Evolutionary conservation across 2,329 filamentous ascomycete genomes (phyloP).

Genomic region (Beauveria caledonica): DNA sequence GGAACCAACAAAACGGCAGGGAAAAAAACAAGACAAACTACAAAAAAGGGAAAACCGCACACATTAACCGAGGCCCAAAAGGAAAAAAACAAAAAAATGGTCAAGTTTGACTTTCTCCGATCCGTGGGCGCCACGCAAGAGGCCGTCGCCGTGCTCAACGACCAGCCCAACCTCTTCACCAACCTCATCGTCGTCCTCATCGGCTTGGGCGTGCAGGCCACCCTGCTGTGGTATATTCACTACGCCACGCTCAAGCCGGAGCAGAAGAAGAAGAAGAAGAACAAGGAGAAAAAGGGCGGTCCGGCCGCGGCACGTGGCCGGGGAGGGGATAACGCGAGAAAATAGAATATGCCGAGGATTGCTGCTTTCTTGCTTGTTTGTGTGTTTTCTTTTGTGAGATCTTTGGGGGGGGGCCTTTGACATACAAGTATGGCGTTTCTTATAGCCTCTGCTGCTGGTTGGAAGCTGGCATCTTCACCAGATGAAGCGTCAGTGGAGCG

Average conservation of each 20-base stretch:
- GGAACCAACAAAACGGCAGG: too few species aligned
- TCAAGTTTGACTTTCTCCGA: conserved; percentile 49
- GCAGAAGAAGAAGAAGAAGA: conserved; percentile 44
- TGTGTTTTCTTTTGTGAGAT: background rate
- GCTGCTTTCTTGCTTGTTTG: background rate
- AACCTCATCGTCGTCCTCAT: conserved; percentile 48
- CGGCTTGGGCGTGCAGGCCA: conserved; percentile 35
- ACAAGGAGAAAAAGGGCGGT: conserved; percentile 29
- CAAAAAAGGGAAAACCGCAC: background rate
- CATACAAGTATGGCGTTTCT: background rate
- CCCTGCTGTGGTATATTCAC: conserved; percentile 51
- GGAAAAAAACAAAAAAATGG: conserved; percentile 27
- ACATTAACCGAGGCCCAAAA: background rate
- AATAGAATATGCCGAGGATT: background rate
- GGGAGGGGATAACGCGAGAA: background rate
- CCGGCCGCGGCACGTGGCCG: conserved; percentile 15
- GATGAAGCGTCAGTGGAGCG: background rate
- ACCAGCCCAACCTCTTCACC: conserved; percentile 51
- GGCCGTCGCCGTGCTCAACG: conserved; percentile 52
- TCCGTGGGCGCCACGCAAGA: conserved; percentile 49
- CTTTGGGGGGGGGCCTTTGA: background rate
- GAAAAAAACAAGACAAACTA: background rate
- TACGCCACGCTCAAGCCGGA: conserved; percentile 52
- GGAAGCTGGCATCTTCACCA: conserved; percentile 4
- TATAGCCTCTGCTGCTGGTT: background rate